Conservation (phyloP, 2,329 filamentous ascomycete species). For the Byssothecium circinans region DNA sequence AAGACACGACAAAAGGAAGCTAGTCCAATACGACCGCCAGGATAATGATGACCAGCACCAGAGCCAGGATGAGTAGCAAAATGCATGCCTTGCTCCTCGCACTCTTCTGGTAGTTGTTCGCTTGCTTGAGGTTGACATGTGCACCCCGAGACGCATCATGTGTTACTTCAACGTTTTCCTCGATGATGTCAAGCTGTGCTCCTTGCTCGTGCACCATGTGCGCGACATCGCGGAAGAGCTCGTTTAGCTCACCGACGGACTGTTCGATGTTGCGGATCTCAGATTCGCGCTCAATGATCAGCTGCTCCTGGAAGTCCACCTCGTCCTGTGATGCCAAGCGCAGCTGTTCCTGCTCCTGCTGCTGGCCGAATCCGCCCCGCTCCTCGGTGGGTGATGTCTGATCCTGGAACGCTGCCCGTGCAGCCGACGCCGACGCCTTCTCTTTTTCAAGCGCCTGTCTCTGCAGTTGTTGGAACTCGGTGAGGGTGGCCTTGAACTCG, state of each 20-base stretch:
- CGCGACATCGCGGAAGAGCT: constrained; percentile 96
- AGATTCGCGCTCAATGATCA: constrained; percentile 94
- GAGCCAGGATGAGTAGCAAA: constrained; percentile 80
- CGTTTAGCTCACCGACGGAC: constrained; percentile 91
- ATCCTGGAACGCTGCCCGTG: constrained; percentile 75
- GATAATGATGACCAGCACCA: constrained; percentile 87
- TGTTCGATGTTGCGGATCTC: constrained; percentile 98
- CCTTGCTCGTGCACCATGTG: constrained; percentile 96
- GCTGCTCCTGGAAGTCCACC: constrained; percentile 93
- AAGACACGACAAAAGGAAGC: constrained; percentile 16
- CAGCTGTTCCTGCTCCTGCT: constrained; percentile 67
- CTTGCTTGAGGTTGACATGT: constrained; percentile 80
- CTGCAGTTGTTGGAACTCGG: constrained; percentile 92
- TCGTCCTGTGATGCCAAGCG: constrained; percentile 89
- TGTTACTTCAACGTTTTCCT: constrained; percentile 82
- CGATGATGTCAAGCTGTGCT: constrained; percentile 82
- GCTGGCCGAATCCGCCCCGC: constrained; percentile 53
- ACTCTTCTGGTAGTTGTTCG: constrained; percentile 90
- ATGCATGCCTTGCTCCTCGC: constrained; percentile 94
- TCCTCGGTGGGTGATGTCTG: constrained; percentile 44
- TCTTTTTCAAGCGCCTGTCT: constrained; percentile 89
- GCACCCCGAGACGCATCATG: constrained; percentile 81
- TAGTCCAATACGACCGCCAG: constrained; percentile 80
- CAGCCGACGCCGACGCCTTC: constrained; percentile 79
- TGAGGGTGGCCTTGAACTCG: constrained; percentile 85